Conservation (phyloP, 306 rosid genomes). For the Casuarina glauca region DNA sequence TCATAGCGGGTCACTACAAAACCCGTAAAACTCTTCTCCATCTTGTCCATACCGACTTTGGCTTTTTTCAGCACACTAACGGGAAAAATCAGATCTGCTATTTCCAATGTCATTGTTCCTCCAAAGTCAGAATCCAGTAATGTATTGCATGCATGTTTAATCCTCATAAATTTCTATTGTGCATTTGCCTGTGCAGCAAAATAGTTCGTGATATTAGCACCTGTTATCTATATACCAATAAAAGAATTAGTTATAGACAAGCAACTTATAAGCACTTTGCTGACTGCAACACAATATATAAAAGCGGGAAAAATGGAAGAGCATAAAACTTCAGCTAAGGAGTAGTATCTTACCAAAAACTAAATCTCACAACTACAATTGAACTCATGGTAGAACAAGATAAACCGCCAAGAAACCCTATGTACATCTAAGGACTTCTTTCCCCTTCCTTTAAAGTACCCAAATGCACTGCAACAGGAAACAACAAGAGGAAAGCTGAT, state of each 20-base stretch:
- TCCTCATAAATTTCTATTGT: too few species aligned
- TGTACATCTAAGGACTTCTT: background rate
- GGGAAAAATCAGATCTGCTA: conserved; percentile 57
- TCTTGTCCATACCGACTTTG: conserved; percentile 49
- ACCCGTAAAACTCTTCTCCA: conserved; percentile 87
- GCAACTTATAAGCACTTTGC: too few species aligned
- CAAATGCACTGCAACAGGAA: background rate
- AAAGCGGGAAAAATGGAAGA: too few species aligned
- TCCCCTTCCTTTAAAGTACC: background rate
- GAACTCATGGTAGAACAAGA: background rate
- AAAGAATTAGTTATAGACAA: too few species aligned
- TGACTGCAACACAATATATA: too few species aligned
- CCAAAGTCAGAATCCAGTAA: conserved; percentile 61
- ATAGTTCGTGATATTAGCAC: too few species aligned
- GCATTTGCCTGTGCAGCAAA: too few species aligned
- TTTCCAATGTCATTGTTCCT: conserved; percentile 61
- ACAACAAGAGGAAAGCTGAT: background rate
- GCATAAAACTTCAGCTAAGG: too few species aligned
- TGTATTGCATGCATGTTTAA: too few species aligned
- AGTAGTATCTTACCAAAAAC: too few species aligned
- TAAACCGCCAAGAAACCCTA: background rate
- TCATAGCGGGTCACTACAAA: conserved; percentile 48
- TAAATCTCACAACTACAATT: too few species aligned
- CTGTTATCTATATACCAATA: background rate
- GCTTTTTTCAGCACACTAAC: conserved; percentile 44